Evolutionary conservation across 768 basidiomycete genomes (phyloP).

Genomic region (Suillus hirtellus): DNA sequence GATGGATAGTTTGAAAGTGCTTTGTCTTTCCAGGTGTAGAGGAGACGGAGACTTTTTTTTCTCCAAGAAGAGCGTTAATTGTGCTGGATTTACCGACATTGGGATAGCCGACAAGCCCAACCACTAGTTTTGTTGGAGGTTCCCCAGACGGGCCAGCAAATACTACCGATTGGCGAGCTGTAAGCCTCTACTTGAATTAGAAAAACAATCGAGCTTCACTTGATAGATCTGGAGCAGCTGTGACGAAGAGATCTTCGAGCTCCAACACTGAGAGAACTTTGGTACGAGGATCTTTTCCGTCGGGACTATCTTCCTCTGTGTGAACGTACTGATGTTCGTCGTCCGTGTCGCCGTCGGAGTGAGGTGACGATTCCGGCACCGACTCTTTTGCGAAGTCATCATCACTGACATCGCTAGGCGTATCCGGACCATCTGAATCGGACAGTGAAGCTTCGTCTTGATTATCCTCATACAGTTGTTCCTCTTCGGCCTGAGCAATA

Average conservation of each 20-base stretch:
- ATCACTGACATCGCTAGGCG: slow-evolving; percentile 29
- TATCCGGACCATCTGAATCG: slow-evolving; percentile 31
- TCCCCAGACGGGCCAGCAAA: slow-evolving; percentile 62
- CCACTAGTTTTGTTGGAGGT: slow-evolving; percentile 62
- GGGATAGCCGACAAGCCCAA: slow-evolving; percentile 96
- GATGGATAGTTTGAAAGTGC: slow-evolving; percentile 96
- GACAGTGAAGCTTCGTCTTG: slow-evolving; percentile 17
- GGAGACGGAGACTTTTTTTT: slow-evolving; percentile 97
- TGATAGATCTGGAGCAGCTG: slow-evolving; percentile 67
- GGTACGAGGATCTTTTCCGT: slow-evolving; percentile 62
- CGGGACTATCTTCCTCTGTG: slow-evolving; percentile 54
- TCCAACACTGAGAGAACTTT: slow-evolving; percentile 84
- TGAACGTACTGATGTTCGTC: slow-evolving; percentile 48
- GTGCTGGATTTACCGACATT: slow-evolving; percentile 99
- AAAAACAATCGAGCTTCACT: slow-evolving; percentile 42
- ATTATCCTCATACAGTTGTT: slow-evolving; percentile 7
- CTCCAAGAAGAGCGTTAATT: slow-evolving; percentile 93
- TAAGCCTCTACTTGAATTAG: not conserved
- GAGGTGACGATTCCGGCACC: slow-evolving; percentile 22
- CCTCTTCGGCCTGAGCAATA: slow-evolving; percentile 27
- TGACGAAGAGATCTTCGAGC: slow-evolving; percentile 80
- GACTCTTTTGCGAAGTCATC: slow-evolving; percentile 30
- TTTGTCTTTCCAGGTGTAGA: slow-evolving; percentile 98
- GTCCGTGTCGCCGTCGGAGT: slow-evolving; percentile 33
- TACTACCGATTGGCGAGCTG: slow-evolving; percentile 38